Evolutionary conservation across 1,284 basidiomycete species (phyloP).

Genomic region (Cryptococcus amylolentus): DNA sequence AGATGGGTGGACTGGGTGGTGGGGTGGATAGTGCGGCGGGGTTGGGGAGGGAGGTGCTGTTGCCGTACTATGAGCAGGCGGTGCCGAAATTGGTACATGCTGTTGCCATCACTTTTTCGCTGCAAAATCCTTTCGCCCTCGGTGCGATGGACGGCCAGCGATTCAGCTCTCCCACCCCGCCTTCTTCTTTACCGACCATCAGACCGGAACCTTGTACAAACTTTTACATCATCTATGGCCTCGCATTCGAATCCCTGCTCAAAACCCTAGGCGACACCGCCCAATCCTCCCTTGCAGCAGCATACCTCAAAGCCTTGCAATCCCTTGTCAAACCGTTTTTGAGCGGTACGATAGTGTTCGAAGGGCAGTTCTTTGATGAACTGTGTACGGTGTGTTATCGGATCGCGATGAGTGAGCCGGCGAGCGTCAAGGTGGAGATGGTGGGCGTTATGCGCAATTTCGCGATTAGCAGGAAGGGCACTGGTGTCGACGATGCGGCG

Average conservation of each 20-base stretch:
- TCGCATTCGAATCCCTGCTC: conserved; percentile 85
- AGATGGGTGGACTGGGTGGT: conserved; percentile 66
- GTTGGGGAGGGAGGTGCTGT: conserved; percentile 80
- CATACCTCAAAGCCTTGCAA: conserved; percentile 75
- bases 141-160: conserved; percentile 77
- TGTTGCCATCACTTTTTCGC: conserved; percentile 73
- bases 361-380: conserved; percentile 82
- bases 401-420: conserved; percentile 80
- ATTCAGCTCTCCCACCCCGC: conserved; percentile 27
- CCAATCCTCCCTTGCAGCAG: conserved; percentile 45
- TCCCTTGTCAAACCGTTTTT: conserved; percentile 74
- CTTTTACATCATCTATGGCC: conserved; percentile 87
- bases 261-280: conserved; percentile 58
- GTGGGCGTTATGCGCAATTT: conserved; percentile 68
- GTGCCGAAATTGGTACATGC: conserved; percentile 86
- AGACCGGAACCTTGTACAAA: conserved; percentile 71
- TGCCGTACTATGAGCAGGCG: conserved; percentile 86
- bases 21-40: conserved; percentile 77
- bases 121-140: conserved; percentile 64
- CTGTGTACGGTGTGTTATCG: conserved; percentile 83
- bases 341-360: conserved; percentile 73
- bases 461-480: conserved; percentile 53
- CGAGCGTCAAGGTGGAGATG: conserved; percentile 68
- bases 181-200: conserved; percentile 29
- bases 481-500: conserved; percentile 27